These are phyloP conservation scores for Candida jianshihensis DNA, from an alignment of 805 yeast species.

Conservation along the genomic window DNA sequence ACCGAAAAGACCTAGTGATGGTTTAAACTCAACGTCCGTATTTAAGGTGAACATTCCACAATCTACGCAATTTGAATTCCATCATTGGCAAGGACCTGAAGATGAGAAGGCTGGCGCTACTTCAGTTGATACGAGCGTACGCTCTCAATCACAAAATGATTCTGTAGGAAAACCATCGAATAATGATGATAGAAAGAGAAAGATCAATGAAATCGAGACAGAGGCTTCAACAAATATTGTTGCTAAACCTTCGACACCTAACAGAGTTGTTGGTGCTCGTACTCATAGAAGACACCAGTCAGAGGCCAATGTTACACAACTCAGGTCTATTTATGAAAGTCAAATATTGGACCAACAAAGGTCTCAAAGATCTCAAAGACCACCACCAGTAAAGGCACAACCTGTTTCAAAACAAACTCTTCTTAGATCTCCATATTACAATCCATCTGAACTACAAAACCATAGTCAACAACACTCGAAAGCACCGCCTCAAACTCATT, in stretches of 20 bases:
- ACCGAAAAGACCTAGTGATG: neutral
- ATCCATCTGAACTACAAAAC: conserved; percentile 3
- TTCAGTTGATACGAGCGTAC: conserved; percentile 1
- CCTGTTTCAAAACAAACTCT: conserved; percentile 3
- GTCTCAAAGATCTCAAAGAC: conserved; percentile 1
- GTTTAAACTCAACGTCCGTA: conserved; percentile 14
- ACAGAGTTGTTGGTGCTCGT: neutral
- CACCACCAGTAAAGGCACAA: conserved; percentile 5
- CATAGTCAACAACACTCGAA: conserved; percentile 4
- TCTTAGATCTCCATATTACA: conserved; percentile 3
- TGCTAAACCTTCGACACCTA: conserved; percentile 4
- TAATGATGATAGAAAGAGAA: conserved; percentile 5
- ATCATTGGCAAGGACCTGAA: conserved; percentile 24
- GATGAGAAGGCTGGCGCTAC: conserved; percentile 5
- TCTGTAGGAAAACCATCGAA: conserved; percentile 1
- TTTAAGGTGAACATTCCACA: conserved; percentile 23
- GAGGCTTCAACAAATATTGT: neutral
- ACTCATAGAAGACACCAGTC: conserved; percentile 23
- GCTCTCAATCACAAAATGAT: neutral
- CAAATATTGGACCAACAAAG: conserved; percentile 3
- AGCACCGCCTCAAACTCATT: conserved; percentile 4
- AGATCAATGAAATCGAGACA: neutral
- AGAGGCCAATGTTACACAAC: conserved; percentile 21
- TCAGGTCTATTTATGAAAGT: conserved; percentile 18
- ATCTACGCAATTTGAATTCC: conserved; percentile 23